Evolutionary conservation across 495 filamentous ascomycete species (phyloP), one percentile per base, ranked within the genome.

Genomic region (Trypethelium eluteriae): DNA sequence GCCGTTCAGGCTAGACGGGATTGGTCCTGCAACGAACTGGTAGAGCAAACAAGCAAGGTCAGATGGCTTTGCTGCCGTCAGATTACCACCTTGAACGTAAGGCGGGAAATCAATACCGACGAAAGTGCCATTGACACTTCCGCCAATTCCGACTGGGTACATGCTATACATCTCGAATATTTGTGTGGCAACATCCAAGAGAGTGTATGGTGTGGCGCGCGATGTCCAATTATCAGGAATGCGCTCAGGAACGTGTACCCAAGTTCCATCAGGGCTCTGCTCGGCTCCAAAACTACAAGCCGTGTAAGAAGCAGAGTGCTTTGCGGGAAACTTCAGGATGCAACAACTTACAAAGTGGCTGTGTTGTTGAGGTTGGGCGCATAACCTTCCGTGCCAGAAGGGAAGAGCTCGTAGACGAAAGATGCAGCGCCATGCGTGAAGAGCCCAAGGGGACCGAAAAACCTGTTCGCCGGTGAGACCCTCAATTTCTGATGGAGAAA

Each of bases 181-280:
- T 38, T 68, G 41, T 11, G 34, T 39, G 3, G 63, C 63, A n/a
- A 65, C 50, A n/a, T 65, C 62, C 14, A 46, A 7, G 10, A 59
- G 46, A 38, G 63, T 57, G 38, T 68, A 68, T 4, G 66, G 62
- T 34, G 39, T 46, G 3, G 12, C 59, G 3, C 62, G 46, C n/a
- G 66, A 66, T 10, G 38, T 39, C 67, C 67, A 69, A 34, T 69
- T 66, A n/a, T 32, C 64, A 16, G 67, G 64, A 41, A 69, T 56
- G 5, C 41, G 36, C 61, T 67, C 66, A 10, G 57, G 66, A 38
- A 66, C 50, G 32, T 59, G 38, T 11, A 18, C 6, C 49, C 53
- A 66, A 12, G 10, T 59, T 14, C 64, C 64, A n/a, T 66, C 39
- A 16, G 36, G 16, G 56, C 39, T 66, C n/a, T 66, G 16, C n/a